Percentiles rank a stretch among this genome's conserved stretches.
These are phyloP conservation scores for Globisporangium apiculatum DNA, from an alignment of 352 stramenopile species.

Conservation along the genomic window DNA sequence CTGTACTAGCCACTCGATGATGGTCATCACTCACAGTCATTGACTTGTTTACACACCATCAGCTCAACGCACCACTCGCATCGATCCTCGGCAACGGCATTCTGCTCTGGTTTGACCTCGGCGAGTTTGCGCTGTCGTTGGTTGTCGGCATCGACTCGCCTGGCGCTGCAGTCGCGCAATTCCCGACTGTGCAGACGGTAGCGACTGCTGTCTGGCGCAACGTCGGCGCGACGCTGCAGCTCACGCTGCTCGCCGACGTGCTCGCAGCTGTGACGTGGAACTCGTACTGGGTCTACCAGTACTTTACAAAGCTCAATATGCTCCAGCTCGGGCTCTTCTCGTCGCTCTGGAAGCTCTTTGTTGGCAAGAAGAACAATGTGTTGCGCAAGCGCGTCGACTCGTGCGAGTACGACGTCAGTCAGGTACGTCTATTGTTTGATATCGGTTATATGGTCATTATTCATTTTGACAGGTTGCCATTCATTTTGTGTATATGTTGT, in stretches of 20 bases:
- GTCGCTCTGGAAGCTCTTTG: slow-evolving; percentile 90
- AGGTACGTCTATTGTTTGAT: slow-evolving; percentile 24
- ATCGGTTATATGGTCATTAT: too few relatives aligned
- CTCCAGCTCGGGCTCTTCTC: slow-evolving; percentile 76
- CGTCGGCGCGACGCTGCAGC: slow-evolving; percentile 64
- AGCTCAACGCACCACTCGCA: slow-evolving; percentile 86
- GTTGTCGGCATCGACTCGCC: slow-evolving; percentile 3
- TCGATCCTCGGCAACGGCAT: slow-evolving; percentile 83
- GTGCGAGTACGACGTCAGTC: slow-evolving; percentile 91
- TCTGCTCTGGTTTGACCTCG: slow-evolving; percentile 69
- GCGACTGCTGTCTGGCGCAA: slow-evolving; percentile 10
- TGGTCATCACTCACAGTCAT: too few relatives aligned
- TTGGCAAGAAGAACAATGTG: slow-evolving; percentile 93
- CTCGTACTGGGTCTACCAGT: slow-evolving; percentile 79
- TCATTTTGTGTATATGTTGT: too few relatives aligned
- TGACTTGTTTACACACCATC: not conserved
- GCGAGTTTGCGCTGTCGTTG: slow-evolving; percentile 47
- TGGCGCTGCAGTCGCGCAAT: not conserved
- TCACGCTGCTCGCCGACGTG: slow-evolving; percentile 66
- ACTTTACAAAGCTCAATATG: slow-evolving; percentile 83
- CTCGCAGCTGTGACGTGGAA: slow-evolving; percentile 76
- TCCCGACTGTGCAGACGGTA: not conserved
- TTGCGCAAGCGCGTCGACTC: slow-evolving; percentile 90
- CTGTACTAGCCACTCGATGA: not conserved
- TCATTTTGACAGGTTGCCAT: too few relatives aligned